Base-by-base conservation (phyloP, 2,329 filamentous ascomycete genomes). In the Colletotrichum orchidophilum region DNA sequence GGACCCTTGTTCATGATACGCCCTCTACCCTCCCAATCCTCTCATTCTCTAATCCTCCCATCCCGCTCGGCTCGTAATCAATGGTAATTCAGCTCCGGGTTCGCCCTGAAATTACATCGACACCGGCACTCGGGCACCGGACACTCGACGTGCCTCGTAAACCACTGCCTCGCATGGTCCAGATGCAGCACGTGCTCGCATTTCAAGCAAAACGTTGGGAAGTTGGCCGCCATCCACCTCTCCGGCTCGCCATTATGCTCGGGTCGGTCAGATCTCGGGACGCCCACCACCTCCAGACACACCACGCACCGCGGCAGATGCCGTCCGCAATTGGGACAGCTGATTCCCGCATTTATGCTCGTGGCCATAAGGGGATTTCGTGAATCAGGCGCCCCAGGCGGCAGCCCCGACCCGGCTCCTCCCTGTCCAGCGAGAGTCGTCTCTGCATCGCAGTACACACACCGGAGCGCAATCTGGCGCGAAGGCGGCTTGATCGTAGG, bases 401-500 rank as follows among this genome's bases (percentile, higher is more conserved):
- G 73, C 39, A 72, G 63, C 60, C 64, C 54, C 55, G 58, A 60
- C 24, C 74, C 69, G 61, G 53, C 57, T 31, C 67, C 67, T 50
- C 67, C 66, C 53, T 72, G 64, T 29, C 69, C 70, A n/a, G 64
- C 63, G 54, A 74, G 67, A 29, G 71, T 87, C 60, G 87, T 87
- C 77, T 89, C 86, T 39, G 88, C 86, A 76, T 93, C 91, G 82
- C 94, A 96, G 82, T 94, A 93, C 58, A 92, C 87, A 81, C 94
- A 96, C 57, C 93, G 89, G 59, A 96, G 87, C 5, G 92, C 90
- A 63, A 96, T 89, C 80, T 94, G 93, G 35, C 91, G 85, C 2
- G 89, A 89, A 0, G 91, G 87, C 1, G 91, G 87, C 68, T 89
- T 90, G 74, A 93, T 87, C 8, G 88, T 87, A n/a, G 88, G 88